These are phyloP conservation scores for Penicillium cataractarum DNA, from an alignment of 495 filamentous ascomycete species.

Conservation along the genomic window DNA sequence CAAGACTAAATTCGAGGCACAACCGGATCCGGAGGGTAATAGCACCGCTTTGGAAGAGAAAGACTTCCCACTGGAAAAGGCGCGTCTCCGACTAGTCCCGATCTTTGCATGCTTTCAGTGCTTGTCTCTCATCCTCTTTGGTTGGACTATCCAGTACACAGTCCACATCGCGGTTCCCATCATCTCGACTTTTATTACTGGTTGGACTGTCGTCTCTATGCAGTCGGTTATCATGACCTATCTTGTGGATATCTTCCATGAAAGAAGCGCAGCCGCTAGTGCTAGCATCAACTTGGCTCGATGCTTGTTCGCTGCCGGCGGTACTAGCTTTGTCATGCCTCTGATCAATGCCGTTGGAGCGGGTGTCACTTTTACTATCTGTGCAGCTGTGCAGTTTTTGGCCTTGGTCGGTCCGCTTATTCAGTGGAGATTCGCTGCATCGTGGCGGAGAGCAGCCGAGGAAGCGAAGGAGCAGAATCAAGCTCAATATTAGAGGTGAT, in stretches of 20 bases:
- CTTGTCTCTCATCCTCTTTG: constrained; percentile 53
- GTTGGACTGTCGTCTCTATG: constrained; percentile 56
- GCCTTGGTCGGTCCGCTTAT: constrained; percentile 41
- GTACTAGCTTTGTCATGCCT: constrained; percentile 62
- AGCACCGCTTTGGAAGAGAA: constrained; percentile 2
- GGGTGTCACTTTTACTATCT: constrained; percentile 44
- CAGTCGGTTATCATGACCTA: constrained; percentile 42
- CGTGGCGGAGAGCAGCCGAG: constrained; percentile 36
- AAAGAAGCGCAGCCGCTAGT: constrained; percentile 61
- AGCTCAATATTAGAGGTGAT: no score
- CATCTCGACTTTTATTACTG: constrained; percentile 61
- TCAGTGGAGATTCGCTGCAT: constrained; percentile 44
- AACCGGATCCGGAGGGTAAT: background rate
- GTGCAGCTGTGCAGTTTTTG: constrained; percentile 40
- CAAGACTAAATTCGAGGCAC: constrained; percentile 18
- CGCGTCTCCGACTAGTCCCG: constrained; percentile 49
- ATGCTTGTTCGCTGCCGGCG: constrained; percentile 67
- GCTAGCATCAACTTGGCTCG: constrained; percentile 70
- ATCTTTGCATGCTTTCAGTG: constrained; percentile 45
- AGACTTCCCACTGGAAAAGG: constrained; percentile 52
- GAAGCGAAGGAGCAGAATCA: background rate
- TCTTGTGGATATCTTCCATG: constrained; percentile 66
- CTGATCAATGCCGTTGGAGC: constrained; percentile 64
- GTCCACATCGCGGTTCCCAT: constrained; percentile 58
- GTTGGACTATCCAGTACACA: constrained; percentile 59